phyloP scores from a whole-genome alignment of 2,329 filamentous ascomycete genomes.

The Epichloe uncinata region DNA sequence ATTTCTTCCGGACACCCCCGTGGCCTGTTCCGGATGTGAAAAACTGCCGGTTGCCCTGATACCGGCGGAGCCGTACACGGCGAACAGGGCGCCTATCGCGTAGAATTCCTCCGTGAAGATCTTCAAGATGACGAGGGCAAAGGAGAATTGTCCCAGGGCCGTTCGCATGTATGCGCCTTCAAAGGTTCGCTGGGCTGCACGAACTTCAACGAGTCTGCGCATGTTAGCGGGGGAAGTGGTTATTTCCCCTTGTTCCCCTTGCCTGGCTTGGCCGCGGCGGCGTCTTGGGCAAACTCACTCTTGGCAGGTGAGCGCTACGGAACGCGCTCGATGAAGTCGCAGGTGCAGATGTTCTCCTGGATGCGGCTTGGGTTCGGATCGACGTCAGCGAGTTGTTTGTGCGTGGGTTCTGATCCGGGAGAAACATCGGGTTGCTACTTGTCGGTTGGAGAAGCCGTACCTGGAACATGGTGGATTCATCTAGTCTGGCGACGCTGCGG shows the following conservation, averaged over 20 bases:
- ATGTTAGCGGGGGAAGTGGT: neutral
- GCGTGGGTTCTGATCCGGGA: too few species aligned
- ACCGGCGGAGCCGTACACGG: too few species aligned
- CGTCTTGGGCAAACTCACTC: constrained; percentile 43
- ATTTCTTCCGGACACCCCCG: too few species aligned
- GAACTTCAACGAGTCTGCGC: constrained; percentile 69
- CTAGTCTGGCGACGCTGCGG: too few species aligned
- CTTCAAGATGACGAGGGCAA: constrained; percentile 77
- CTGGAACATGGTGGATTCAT: too few species aligned
- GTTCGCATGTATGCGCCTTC: constrained; percentile 96
- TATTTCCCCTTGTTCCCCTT: too few species aligned
- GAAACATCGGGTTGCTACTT: too few species aligned
- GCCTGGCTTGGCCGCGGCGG: too few species aligned
- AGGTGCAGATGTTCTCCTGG: constrained; percentile 64
- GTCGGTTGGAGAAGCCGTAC: too few species aligned
- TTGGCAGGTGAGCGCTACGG: constrained; percentile 64
- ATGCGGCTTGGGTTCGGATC: constrained; percentile 35
- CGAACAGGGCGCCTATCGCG: constrained; percentile 89
- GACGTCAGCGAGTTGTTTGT: too few species aligned
- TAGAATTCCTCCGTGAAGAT: constrained; percentile 98
- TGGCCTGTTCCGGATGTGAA: too few species aligned
- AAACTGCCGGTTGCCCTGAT: too few species aligned
- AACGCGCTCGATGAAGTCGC: constrained; percentile 71
- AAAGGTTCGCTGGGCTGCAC: constrained; percentile 89
- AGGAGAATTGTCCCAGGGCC: constrained; percentile 86